phyloP scores from a whole-genome alignment of 345 rosid genomes.

The Gossypium bickii region DNA sequence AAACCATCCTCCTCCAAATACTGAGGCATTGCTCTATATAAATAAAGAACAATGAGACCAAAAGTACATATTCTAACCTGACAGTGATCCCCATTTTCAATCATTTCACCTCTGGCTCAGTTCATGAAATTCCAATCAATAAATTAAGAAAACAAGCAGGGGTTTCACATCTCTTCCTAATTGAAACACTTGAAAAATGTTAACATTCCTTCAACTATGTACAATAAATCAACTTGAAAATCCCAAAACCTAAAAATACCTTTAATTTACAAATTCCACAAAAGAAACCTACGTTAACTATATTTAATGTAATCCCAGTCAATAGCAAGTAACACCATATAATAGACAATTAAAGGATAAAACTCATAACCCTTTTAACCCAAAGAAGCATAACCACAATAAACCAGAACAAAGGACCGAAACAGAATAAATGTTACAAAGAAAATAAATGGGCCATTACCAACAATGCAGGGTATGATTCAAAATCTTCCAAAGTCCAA shows the following conservation, averaged over 20 bases:
- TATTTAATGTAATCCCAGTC: neutral
- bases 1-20: neutral
- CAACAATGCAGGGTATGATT: constrained; percentile 68
- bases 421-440: neutral
- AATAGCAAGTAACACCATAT: neutral
- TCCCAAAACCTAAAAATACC: neutral
- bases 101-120: neutral
- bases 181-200: neutral
- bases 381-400: neutral
- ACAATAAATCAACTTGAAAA: neutral
- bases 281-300: neutral
- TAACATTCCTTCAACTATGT: neutral
- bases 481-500: constrained; percentile 81
- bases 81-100: neutral
- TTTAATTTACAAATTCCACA: neutral
- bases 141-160: neutral
- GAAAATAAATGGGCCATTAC: constrained; percentile 30
- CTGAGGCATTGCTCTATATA: neutral
- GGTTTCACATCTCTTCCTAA: neutral
- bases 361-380: neutral
- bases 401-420: neutral
- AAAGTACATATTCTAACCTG: neutral
- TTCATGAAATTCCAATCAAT: neutral
- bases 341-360: neutral
- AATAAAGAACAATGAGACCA: constrained; percentile 4